Evolutionary conservation across 208 protist genomes (phyloP).

Genomic region (Acanthamoeba healyi): DNA sequence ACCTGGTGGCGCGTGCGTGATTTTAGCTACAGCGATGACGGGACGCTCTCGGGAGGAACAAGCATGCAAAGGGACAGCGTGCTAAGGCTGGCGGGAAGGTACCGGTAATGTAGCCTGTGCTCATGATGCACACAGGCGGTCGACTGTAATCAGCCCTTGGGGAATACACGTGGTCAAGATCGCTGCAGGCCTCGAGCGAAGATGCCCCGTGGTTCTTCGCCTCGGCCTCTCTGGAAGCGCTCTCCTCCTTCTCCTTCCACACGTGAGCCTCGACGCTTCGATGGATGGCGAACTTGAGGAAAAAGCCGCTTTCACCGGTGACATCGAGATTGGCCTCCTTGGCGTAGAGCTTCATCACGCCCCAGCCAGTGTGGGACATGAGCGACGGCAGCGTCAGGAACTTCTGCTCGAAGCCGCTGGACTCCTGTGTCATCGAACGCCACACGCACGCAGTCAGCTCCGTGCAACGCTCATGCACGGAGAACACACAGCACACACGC

Average conservation of each 20-base stretch:
- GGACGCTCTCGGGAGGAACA: neutral
- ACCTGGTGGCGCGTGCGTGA: neutral
- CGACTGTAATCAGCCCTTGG: neutral
- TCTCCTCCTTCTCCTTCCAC: constrained; percentile 26
- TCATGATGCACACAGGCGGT: constrained; percentile 48
- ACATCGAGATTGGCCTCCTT: neutral
- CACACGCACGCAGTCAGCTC: neutral
- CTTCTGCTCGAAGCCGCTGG: neutral
- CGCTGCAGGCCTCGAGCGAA: too few relatives aligned
- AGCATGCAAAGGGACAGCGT: neutral
- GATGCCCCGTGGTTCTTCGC: neutral
- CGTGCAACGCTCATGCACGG: too few relatives aligned
- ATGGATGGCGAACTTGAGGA: constrained; percentile 33
- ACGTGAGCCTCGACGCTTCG: constrained; percentile 8
- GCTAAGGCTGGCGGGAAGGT: neutral
- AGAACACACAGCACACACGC: too few relatives aligned
- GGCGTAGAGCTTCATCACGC: constrained; percentile 41
- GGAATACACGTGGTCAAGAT: neutral
- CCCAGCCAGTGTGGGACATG: constrained; percentile 32
- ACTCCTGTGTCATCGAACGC: neutral
- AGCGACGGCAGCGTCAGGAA: constrained; percentile 34
- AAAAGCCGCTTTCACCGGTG: neutral
- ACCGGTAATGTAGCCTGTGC: constrained; percentile 43
- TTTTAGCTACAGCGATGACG: neutral
- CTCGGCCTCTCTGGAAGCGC: neutral